Evolutionary conservation across 352 stramenopile species (phyloP).

Genomic region (Achlya hypogyna): DNA sequence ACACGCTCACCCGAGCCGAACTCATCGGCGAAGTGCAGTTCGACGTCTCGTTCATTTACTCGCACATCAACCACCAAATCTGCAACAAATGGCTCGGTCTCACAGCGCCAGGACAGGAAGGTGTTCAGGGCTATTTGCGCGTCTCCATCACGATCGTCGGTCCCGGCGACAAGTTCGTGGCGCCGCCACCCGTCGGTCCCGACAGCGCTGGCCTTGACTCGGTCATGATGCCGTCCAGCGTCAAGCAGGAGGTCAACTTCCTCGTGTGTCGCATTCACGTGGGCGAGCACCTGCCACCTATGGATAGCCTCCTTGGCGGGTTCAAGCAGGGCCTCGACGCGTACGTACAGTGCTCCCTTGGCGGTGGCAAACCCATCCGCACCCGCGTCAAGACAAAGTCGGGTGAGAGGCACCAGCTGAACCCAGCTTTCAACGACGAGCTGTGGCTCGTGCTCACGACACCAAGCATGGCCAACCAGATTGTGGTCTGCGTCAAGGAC

Average conservation of each 20-base stretch:
- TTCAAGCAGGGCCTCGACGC: conserved; percentile 55
- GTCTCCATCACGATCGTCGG: conserved; percentile 82
- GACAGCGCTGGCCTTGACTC: conserved; percentile 32
- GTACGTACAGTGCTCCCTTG: conserved; percentile 53
- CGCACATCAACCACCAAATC: conserved; percentile 78
- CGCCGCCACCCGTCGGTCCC: conserved; percentile 49
- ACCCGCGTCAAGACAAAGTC: conserved; percentile 72
- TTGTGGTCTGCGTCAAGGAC: conserved; percentile 59
- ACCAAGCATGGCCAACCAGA: conserved; percentile 69
- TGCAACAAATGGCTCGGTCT: conserved; percentile 86
- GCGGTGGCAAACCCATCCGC: conserved; percentile 46
- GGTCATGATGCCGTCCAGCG: conserved; percentile 74
- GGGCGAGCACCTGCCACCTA: conserved; percentile 60
- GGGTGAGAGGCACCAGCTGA: conserved; percentile 51
- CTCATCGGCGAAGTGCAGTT: conserved; percentile 83
- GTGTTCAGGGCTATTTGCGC: conserved; percentile 86
- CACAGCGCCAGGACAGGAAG: conserved; percentile 46
- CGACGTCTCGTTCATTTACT: conserved; percentile 84
- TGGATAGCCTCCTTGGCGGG: conserved; percentile 48
- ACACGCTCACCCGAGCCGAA: conserved; percentile 74
- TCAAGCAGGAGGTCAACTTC: conserved; percentile 65
- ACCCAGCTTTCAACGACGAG: conserved; percentile 69
- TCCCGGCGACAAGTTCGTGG: conserved; percentile 73
- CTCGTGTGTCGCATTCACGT: conserved; percentile 51
- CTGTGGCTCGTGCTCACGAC: conserved; percentile 67